These are phyloP conservation scores for Agrocybe praecox DNA, from an alignment of 768 basidiomycete species.

Conservation along the genomic window DNA sequence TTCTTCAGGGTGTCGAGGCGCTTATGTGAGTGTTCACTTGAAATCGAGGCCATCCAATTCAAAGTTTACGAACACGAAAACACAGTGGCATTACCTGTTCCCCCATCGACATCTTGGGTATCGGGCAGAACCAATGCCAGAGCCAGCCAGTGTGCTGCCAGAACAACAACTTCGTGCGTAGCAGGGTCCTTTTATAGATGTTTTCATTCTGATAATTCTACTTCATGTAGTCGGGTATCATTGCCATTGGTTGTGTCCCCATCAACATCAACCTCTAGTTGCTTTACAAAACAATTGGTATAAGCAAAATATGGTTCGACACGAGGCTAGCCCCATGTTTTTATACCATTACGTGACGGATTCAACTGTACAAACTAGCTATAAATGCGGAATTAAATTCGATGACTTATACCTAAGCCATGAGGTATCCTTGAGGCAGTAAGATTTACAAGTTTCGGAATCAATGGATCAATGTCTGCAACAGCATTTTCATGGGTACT, in stretches of 20 bases:
- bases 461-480: background rate
- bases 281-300: background rate
- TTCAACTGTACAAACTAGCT: background rate
- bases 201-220: background rate
- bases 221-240: conserved; percentile 23
- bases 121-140: conserved; percentile 21
- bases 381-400: background rate
- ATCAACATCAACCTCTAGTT: conserved; percentile 26
- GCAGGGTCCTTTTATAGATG: background rate
- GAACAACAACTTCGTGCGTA: conserved; percentile 27
- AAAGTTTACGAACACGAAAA: background rate
- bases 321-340: too few relatives aligned
- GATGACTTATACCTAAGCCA: background rate
- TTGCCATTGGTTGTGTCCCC: conserved; percentile 27
- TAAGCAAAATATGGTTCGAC: background rate
- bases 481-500: too few relatives aligned
- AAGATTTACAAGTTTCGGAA: background rate
- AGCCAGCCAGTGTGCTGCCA: conserved; percentile 28
- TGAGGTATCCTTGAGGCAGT: background rate
- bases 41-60: background rate
- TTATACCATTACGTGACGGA: background rate
- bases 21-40: conserved; percentile 15
- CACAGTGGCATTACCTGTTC: conserved; percentile 18
- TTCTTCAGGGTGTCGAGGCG: conserved; percentile 15
- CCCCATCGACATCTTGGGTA: conserved; percentile 18